Conservation (phyloP, 2,329 filamentous ascomycete species). For the Coleophoma eucalyptorum region DNA sequence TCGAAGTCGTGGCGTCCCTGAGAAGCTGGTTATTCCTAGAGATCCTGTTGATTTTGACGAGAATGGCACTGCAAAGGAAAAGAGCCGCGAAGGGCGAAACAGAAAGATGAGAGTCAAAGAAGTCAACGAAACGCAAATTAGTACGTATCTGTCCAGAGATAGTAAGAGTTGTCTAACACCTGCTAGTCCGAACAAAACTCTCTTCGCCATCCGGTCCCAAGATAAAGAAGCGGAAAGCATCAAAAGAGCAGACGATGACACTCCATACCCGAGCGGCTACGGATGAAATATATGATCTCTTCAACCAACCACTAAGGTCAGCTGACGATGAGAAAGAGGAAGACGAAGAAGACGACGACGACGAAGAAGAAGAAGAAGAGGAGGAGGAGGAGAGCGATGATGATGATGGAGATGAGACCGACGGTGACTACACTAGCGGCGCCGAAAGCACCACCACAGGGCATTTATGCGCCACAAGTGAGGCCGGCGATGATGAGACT, state of each 20-base stretch:
- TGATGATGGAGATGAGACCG: constrained; percentile 57
- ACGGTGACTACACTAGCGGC: constrained; percentile 77
- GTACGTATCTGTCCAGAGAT: constrained; percentile 46
- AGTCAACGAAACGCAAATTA: constrained; percentile 87
- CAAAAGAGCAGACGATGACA: constrained; percentile 91
- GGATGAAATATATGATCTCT: constrained; percentile 96
- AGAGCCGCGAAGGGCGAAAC: constrained; percentile 41
- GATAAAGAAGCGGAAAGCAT: constrained; percentile 62
- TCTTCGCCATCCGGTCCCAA: constrained; percentile 87
- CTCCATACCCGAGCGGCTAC: constrained; percentile 92
- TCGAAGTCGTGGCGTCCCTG: constrained; percentile 21
- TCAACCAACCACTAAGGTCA: constrained; percentile 73
- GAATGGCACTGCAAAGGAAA: constrained; percentile 49
- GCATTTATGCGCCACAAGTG: constrained; percentile 60
- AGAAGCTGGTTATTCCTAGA: constrained; percentile 28
- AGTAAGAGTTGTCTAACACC: constrained; percentile 23
- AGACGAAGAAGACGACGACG: constrained; percentile 40
- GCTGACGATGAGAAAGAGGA: constrained; percentile 26
- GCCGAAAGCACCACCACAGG: constrained; percentile 82
- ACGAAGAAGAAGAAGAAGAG: constrained; percentile 34
- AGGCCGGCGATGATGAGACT: constrained; percentile 65
- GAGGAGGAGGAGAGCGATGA: constrained; percentile 54
- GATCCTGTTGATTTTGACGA: constrained; percentile 48
- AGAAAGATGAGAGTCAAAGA: constrained; percentile 81
- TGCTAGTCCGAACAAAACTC: constrained; percentile 82